Percentiles rank a stretch among this genome's conserved stretches.
Evolutionary conservation across 371 early-diverging fungal genomes (phyloP).

Genomic region (Syncephalastrum sp.): DNA sequence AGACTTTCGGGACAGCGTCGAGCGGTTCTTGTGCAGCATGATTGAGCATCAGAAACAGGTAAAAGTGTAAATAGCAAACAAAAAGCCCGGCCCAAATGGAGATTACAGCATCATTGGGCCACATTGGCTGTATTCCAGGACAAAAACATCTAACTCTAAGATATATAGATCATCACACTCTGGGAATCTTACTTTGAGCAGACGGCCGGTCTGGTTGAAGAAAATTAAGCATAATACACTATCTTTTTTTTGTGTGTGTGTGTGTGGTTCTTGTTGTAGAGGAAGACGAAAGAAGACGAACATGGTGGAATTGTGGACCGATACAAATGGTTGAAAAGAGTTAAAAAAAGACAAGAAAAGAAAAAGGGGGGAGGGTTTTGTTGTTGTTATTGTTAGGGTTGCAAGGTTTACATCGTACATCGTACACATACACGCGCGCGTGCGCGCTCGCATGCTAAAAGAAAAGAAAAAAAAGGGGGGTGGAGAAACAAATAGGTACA

Average conservation of each 20-base stretch:
- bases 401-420: no score
- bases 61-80: constrained; percentile 3
- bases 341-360: not conserved
- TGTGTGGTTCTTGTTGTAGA: no score
- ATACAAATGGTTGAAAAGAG: not conserved
- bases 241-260: not conserved
- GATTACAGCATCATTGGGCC: not conserved
- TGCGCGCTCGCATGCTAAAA: no score
- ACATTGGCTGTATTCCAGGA: not conserved
- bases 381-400: no score
- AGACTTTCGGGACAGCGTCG: constrained; percentile 77
- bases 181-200: constrained; percentile 70
- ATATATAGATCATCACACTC: constrained; percentile 48
- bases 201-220: constrained; percentile 37
- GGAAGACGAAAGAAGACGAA: no score
- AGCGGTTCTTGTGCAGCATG: constrained; percentile 73
- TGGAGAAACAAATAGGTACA: not conserved
- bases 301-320: no score
- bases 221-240: constrained; percentile 9
- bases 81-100: not conserved
- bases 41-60: constrained; percentile 85
- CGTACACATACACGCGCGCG: no score
- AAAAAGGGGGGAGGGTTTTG: not conserved
- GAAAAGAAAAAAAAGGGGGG: no score
- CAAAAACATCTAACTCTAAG: not conserved